Evolutionary conservation across 768 basidiomycete species (phyloP).

Genomic region (Hypholoma fasciculare): DNA sequence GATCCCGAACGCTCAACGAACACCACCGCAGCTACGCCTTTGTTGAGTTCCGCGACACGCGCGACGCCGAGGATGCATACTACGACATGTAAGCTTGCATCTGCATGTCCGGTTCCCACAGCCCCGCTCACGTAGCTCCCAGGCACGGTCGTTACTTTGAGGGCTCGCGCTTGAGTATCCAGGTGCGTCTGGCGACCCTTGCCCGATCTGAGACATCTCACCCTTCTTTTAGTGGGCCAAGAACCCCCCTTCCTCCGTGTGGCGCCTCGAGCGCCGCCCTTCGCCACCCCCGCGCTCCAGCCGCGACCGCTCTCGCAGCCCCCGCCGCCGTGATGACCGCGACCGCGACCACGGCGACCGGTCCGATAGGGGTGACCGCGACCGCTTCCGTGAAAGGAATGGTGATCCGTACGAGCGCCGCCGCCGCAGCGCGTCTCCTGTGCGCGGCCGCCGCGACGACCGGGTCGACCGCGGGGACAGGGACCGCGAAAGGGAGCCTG

Average conservation of each 20-base stretch:
- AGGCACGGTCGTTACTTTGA: slow-evolving; percentile 40
- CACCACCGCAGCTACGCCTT: slow-evolving; percentile 36
- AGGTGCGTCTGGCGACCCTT: slow-evolving; percentile 19
- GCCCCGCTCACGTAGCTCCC: not conserved
- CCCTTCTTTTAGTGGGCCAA: slow-evolving; percentile 33
- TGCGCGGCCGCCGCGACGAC: slow-evolving; percentile 26
- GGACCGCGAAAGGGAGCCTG: slow-evolving; percentile 12
- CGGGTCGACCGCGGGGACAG: slow-evolving; percentile 14
- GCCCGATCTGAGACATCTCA: not conserved
- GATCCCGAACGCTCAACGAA: slow-evolving; percentile 33
- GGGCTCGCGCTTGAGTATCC: slow-evolving; percentile 36
- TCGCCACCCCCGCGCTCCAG: slow-evolving; percentile 22
- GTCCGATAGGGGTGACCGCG: too few species aligned
- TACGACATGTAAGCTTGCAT: slow-evolving; percentile 32
- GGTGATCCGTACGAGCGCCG: slow-evolving; percentile 20
- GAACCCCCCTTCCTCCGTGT: slow-evolving; percentile 38
- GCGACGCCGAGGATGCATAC: slow-evolving; percentile 39
- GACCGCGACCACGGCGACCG: not conserved
- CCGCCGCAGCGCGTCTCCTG: slow-evolving; percentile 21
- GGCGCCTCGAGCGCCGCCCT: slow-evolving; percentile 33
- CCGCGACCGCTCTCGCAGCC: slow-evolving; percentile 31
- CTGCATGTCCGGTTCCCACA: not conserved
- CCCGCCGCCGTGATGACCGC: slow-evolving; percentile 26
- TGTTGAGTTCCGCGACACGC: slow-evolving; percentile 35
- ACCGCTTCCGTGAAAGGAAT: too few species aligned